Evolutionary conservation across 2,329 filamentous ascomycete genomes (phyloP).

Genomic region (Cladophialophora exuberans): DNA sequence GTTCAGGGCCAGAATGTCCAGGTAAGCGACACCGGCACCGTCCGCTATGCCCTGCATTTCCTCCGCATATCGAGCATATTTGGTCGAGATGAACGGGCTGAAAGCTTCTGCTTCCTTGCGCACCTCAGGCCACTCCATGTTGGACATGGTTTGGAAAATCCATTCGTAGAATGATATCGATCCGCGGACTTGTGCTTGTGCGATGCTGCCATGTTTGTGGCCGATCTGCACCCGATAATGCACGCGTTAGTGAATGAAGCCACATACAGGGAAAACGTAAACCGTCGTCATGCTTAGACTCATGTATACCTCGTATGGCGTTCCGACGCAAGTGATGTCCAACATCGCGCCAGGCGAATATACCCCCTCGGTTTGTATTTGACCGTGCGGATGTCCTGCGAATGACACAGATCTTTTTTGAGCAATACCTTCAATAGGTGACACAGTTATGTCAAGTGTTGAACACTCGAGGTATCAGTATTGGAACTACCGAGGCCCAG

Average conservation of each 20-base stretch:
- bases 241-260: neutral
- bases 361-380: no score
- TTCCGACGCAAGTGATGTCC: conserved; percentile 10
- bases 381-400: no score
- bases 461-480: no score
- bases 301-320: conserved; percentile 19
- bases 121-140: conserved; percentile 51
- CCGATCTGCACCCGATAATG: conserved; percentile 7
- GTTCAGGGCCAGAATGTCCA: conserved; percentile 61
- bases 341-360: no score
- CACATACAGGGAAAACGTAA: no score
- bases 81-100: conserved; percentile 39
- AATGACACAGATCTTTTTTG: no score
- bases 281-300: no score
- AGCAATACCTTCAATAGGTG: no score
- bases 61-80: conserved; percentile 34
- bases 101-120: conserved; percentile 47
- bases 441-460: no score
- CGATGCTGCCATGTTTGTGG: conserved; percentile 9
- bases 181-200: conserved; percentile 4
- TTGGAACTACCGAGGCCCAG: no score
- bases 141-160: conserved; percentile 25
- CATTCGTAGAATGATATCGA: conserved; percentile 13
- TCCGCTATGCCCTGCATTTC: conserved; percentile 54
- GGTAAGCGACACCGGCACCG: conserved; percentile 49